Evolutionary conservation across 73 alveolate genomes (phyloP).

Genomic region (Paramecium tetraurelia): DNA sequence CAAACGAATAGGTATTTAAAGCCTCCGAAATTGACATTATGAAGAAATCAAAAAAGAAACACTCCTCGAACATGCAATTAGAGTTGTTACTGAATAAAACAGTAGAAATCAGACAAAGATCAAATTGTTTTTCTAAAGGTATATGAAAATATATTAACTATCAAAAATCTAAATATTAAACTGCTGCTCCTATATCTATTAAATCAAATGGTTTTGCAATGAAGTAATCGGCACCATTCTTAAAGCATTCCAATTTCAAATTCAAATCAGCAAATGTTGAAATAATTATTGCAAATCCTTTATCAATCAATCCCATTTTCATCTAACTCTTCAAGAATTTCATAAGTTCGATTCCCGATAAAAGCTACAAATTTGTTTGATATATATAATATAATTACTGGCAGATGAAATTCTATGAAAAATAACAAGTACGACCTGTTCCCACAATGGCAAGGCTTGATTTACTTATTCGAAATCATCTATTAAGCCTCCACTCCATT

Average conservation of each 20-base stretch:
- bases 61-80: background rate
- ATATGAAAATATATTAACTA: background rate
- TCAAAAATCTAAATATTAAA: slow-evolving; percentile 21
- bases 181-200: slow-evolving; percentile 48
- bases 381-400: background rate
- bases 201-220: slow-evolving; percentile 1
- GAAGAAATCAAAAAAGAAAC: background rate
- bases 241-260: background rate
- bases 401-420: background rate
- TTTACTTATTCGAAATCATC: background rate
- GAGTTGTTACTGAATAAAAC: background rate
- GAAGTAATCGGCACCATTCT: background rate
- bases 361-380: background rate
- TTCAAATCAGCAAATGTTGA: slow-evolving; percentile 7
- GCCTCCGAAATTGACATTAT: background rate
- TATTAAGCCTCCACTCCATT: slow-evolving; percentile 23
- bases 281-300: background rate
- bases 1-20: background rate
- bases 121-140: background rate
- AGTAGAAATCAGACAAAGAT: background rate
- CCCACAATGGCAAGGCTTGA: background rate
- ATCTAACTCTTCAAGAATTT: background rate
- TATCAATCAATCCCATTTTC: background rate
- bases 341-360: background rate
- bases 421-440: background rate